Percentiles rank a stretch among this genome's conserved stretches.
These are phyloP conservation scores for Aspergillus ellipticus DNA, from an alignment of 495 filamentous ascomycete species.

Conservation along the genomic window DNA sequence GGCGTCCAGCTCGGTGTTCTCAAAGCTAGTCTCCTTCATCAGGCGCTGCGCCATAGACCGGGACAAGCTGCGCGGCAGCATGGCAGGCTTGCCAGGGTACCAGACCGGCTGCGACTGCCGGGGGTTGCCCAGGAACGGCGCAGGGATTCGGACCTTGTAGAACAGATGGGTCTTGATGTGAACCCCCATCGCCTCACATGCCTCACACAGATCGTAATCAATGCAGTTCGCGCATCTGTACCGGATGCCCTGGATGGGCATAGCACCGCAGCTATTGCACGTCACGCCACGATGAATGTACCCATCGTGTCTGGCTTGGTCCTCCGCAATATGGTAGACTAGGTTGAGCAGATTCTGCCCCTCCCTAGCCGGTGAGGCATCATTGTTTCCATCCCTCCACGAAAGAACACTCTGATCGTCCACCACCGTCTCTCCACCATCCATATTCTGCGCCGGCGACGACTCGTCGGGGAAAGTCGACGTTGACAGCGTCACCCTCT, in stretches of 20 bases:
- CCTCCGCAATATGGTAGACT: conserved; percentile 75
- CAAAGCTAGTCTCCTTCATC: conserved; percentile 68
- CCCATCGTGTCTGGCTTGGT: conserved; percentile 75
- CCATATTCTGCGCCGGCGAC: conserved; percentile 39
- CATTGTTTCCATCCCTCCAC: conserved; percentile 50
- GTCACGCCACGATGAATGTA: conserved; percentile 92
- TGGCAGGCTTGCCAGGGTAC: conserved; percentile 85
- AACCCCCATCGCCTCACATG: conserved; percentile 77
- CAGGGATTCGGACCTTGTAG: conserved; percentile 82
- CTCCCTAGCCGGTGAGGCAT: conserved; percentile 55
- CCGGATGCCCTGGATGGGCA: conserved; percentile 86
- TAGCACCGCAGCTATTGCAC: conserved; percentile 80
- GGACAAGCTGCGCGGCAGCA: conserved; percentile 59
- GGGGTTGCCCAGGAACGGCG: conserved; percentile 62
- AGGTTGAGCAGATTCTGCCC: conserved; percentile 71
- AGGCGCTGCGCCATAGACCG: conserved; percentile 60
- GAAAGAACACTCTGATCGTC: conserved; percentile 60
- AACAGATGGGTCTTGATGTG: conserved; percentile 94
- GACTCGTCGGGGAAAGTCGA: conserved; percentile 46
- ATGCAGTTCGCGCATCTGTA: conserved; percentile 90
- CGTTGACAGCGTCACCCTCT: conserved; percentile 41
- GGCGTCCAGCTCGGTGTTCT: conserved; percentile 80
- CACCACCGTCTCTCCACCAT: conserved; percentile 53
- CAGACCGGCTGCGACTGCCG: conserved; percentile 71
- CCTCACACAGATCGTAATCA: conserved; percentile 88